Base-by-base conservation (phyloP, 2,329 filamentous ascomycete genomes). In the Trichocomaceae sp. region DNA sequence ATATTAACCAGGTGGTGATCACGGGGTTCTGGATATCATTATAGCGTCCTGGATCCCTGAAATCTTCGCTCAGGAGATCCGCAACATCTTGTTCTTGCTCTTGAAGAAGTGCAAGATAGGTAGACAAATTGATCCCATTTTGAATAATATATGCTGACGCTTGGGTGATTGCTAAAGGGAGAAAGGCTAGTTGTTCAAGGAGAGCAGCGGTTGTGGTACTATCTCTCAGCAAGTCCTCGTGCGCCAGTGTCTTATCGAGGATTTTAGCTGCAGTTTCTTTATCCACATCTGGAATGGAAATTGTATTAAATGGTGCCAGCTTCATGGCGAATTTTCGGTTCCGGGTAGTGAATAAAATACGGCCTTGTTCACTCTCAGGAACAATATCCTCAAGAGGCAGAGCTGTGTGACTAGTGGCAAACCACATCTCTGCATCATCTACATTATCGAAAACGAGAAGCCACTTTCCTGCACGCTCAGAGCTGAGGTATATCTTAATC, bases 1-100 rank as follows among this genome's bases (percentile, higher is more conserved):
- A 72, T 26, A 73, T 66, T 4, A 67, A 59, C 69, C 66, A 74
- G 22, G 69, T 73, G 10, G 61, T 68, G 7, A 64, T 64, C 26
- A 74, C 62, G 9, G 70, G 60, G 54, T 69, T 72, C 44, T 65
- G 58, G 10, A 63, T 60, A 8, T 64, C 59, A 5, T 47, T 49
- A 52, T 72, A 69, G 37, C 66, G 62, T 19, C 57, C 56, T 29
- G 56, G 26, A 57, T 73, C 70, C 37, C 64, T 58, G 47, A 72
- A 72, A 17, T 69, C 60, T 59, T 66, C 50, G 52, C 65, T 70
- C 1, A 73, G 57, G 19, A 73, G 57, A 5, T 68, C 60, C 9
- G 69, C 58, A 3, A 59, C 49, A 23, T 67, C 61, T 22, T 61
- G 52, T 45, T 65, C 37, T n/a, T 61, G 54, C 12, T 62, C 51